Evolutionary conservation across 352 stramenopile genomes (phyloP).

Genomic region (Thalassiosira mediterranea): DNA sequence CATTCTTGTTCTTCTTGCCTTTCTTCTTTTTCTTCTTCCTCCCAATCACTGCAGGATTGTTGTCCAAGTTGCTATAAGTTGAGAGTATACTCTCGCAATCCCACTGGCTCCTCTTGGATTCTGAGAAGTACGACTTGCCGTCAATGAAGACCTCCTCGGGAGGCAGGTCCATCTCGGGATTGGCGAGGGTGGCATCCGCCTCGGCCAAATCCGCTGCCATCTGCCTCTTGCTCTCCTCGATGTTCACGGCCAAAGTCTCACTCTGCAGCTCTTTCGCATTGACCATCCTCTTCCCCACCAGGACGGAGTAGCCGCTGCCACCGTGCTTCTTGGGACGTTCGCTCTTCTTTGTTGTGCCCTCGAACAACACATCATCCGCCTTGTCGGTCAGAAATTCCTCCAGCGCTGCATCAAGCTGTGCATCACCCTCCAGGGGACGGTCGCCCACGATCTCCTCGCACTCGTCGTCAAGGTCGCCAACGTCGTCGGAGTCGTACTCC

Average conservation of each 20-base stretch:
- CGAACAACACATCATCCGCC: constrained; percentile 82
- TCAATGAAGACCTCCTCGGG: constrained; percentile 81
- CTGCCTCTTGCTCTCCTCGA: constrained; percentile 50
- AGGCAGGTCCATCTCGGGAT: constrained; percentile 65
- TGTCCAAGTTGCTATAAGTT: constrained; percentile 98
- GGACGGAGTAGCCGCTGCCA: constrained; percentile 70
- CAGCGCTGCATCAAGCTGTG: constrained; percentile 70
- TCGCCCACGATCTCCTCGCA: constrained; percentile 89
- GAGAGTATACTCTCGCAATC: constrained; percentile 98
- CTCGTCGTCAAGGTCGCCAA: constrained; percentile 89
- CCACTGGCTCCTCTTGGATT: constrained; percentile 86
- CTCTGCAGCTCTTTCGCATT: constrained; percentile 66
- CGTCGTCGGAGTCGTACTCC: constrained; percentile 88
- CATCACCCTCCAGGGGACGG: constrained; percentile 85
- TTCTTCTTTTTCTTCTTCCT: constrained; percentile 87
- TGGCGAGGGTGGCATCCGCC: constrained; percentile 66
- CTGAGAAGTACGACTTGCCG: constrained; percentile 81
- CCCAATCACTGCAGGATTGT: constrained; percentile 93
- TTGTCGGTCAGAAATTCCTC: constrained; percentile 83
- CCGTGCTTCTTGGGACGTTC: constrained; percentile 45
- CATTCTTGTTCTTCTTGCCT: constrained; percentile 87
- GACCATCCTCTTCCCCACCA: constrained; percentile 75
- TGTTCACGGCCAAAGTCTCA: constrained; percentile 33
- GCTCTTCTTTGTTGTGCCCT: constrained; percentile 56
- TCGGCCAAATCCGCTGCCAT: constrained; percentile 65